Percentiles rank a stretch among this genome's conserved stretches.
Evolutionary conservation across 768 basidiomycete genomes (phyloP).

Genomic region (Russula lepida): DNA sequence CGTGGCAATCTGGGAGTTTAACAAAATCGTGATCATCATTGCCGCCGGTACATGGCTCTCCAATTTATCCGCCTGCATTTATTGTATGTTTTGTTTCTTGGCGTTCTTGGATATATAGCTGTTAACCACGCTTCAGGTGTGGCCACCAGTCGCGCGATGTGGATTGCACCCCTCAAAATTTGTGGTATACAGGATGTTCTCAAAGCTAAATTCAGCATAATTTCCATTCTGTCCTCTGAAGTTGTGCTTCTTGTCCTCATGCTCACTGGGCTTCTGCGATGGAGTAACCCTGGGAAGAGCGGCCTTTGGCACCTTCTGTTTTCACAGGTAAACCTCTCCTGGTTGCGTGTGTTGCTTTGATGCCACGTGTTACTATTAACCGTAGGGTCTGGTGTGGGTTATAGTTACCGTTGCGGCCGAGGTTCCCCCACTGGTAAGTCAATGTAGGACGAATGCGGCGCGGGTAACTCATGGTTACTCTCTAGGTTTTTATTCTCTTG

Average conservation of each 20-base stretch:
- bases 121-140: neutral
- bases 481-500: neutral
- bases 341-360: neutral
- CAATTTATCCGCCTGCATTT: neutral
- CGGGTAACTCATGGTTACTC: neutral
- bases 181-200: neutral
- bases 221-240: neutral
- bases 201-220: neutral
- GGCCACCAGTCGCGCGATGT: neutral
- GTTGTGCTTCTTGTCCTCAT: neutral
- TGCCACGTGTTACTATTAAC: neutral
- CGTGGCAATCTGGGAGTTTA: neutral
- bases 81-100: neutral
- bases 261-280: neutral
- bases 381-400: conserved; percentile 1
- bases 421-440: conserved; percentile 1
- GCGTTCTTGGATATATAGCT: neutral
- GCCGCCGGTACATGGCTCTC: neutral
- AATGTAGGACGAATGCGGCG: neutral
- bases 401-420: neutral
- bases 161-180: neutral
- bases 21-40: neutral
- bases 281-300: neutral
- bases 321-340: neutral
- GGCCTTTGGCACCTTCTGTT: neutral